Percentiles rank a stretch among this genome's conserved stretches.
These are phyloP conservation scores for Chamaecrista fasciculata DNA, from an alignment of 306 rosid genomes.

Conservation along the genomic window DNA sequence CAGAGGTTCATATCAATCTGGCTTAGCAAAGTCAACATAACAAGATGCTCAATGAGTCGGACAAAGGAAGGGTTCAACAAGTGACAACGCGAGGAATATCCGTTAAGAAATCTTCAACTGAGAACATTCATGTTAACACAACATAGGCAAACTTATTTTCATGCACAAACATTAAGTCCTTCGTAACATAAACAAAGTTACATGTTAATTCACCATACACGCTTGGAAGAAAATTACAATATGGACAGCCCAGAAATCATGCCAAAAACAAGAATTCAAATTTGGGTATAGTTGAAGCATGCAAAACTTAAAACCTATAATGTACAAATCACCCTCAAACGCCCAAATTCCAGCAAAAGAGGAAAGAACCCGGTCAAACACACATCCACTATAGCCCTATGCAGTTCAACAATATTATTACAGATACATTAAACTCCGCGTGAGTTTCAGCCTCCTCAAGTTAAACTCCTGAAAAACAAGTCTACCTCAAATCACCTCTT, in stretches of 20 bases:
- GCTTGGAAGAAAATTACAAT: slow-evolving; percentile 24
- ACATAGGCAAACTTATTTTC: background rate
- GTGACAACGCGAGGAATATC: background rate
- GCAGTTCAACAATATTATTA: slow-evolving; percentile 38
- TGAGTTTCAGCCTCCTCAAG: slow-evolving; percentile 37
- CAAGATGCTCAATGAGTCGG: background rate
- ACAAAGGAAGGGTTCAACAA: background rate
- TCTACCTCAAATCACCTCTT: slow-evolving; percentile 52
- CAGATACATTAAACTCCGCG: slow-evolving; percentile 35
- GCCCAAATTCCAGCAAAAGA: slow-evolving; percentile 59
- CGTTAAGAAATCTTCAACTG: background rate
- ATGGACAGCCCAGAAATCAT: slow-evolving; percentile 41
- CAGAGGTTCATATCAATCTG: too few relatives aligned
- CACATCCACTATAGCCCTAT: slow-evolving; percentile 40
- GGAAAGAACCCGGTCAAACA: slow-evolving; percentile 43
- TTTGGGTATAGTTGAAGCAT: slow-evolving; percentile 37
- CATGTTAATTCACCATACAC: slow-evolving; percentile 30
- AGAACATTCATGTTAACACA: background rate
- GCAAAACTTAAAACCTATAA: slow-evolving; percentile 66
- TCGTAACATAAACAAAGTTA: background rate
- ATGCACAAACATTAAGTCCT: slow-evolving; percentile 19
- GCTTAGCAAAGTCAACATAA: background rate
- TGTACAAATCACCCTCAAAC: slow-evolving; percentile 88
- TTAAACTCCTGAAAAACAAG: slow-evolving; percentile 35
- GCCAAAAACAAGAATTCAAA: slow-evolving; percentile 42